Percentiles rank a stretch among this genome's conserved stretches.
Conservation (phyloP, 2,329 filamentous ascomycete species). For the Pyrenophora seminiperda region DNA sequence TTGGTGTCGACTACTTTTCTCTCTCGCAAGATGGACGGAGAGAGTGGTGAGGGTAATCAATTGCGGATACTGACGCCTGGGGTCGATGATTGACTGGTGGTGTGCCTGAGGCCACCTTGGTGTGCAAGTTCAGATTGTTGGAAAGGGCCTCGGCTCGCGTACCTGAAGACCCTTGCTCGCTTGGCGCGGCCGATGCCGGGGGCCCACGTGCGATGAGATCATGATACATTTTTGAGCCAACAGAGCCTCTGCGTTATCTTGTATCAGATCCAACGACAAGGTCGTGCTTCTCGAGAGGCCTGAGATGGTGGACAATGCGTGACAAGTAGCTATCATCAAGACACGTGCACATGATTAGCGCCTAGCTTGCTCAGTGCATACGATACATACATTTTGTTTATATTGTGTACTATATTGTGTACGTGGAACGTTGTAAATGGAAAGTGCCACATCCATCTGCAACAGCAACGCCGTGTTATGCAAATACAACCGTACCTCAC, state of each 20-base stretch:
- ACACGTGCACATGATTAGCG: too few species aligned
- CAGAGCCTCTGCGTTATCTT: too few species aligned
- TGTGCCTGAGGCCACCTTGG: slow-evolving; percentile 2
- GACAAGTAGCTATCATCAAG: too few species aligned
- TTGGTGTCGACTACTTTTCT: not conserved
- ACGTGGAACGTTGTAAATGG: not conserved
- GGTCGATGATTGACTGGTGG: not conserved
- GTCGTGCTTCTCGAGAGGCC: too few species aligned
- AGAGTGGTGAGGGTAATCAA: not conserved
- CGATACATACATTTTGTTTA: too few species aligned
- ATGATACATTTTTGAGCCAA: slow-evolving; percentile 5
- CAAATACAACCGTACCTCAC: slow-evolving; percentile 22
- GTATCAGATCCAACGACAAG: too few species aligned
- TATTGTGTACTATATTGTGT: too few species aligned
- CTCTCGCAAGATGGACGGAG: too few species aligned
- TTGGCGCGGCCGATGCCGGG: slow-evolving; percentile 12
- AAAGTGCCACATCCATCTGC: not conserved
- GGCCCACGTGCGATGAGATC: slow-evolving; percentile 25
- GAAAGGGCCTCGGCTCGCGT: slow-evolving; percentile 10
- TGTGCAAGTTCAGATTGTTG: slow-evolving; percentile 9
- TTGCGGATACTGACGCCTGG: not conserved
- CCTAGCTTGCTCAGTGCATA: too few species aligned
- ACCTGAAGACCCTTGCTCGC: slow-evolving; percentile 12
- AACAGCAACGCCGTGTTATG: slow-evolving; percentile 21
- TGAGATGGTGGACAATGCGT: too few species aligned